Base-by-base conservation (phyloP, 345 rosid genomes). In the Lagerstroemia speciosa region DNA sequence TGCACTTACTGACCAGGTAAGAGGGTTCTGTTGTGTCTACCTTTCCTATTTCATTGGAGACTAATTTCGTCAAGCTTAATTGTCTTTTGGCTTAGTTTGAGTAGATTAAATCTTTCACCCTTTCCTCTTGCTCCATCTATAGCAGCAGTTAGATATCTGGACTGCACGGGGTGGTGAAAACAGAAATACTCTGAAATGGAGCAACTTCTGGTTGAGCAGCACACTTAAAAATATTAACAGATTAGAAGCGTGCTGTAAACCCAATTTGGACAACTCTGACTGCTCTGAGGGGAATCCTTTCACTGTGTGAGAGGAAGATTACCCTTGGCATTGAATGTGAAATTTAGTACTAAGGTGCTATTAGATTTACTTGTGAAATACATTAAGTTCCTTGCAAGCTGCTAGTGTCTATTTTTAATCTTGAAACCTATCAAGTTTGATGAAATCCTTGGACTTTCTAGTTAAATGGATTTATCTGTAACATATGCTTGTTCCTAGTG, bases 1-100 rank as follows among this genome's bases (percentile, higher is more conserved):
- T 79, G 97, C 98, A 30, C 85, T 94, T 32, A 84, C 96, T 3
- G 87, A 86, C n/a, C 87, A 89, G 83, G 96, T 89, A 73, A 46
- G n/a, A 57, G 32, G 17, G 32, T 65, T 43, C 32, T 24, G 29
- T 27, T 38, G 16, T 14, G 17, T 27, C 33, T 10, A 12, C 12
- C 5, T 40, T 8, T 48, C 55, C 55, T 0, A 19, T 6, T 48
- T 48, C 33, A 19, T 60, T 60, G 2, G 64, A 60, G 34, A 26
- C 8, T n/a, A 2, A 60, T 37, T n/a, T 32, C 8, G 40, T 36
- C 20, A 33, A 32, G 10, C 26, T 64, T 32, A 8, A 14, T 3
- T 62, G n/a, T 62, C 22, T n/a, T 19, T 31, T 48, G 12, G 4
- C 17, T n/a, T 48, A 48, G 53, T 20, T 16, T 15, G n/a, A 19